Evolutionary conservation across 805 yeast species (phyloP), one percentile per base, ranked within the genome.

Genomic region (Teunomyces pallodes): DNA sequence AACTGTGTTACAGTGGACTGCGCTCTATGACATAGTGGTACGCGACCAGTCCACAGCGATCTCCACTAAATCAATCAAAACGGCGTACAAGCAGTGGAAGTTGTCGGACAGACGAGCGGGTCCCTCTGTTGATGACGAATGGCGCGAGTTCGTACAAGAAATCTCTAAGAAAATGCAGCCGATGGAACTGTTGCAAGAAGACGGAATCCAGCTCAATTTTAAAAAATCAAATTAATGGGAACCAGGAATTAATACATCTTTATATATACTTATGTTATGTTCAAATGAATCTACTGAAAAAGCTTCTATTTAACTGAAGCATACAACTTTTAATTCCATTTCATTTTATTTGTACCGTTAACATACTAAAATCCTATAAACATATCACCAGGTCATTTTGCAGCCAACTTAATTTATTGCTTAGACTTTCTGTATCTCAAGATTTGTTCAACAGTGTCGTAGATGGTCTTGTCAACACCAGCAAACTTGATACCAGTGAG

Each of bases 11-110:
- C 59, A 64, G 50, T 55, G 66, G 48, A 59, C 72, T 2, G 62
- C 74, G 0, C 39, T 66, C 29, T 74, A 65, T 53, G 77, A 74
- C 38, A 67, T 57, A 36, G 38, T 75, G n/a, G 42, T 56, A 0
- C 45, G 58, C 8, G 43, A 46, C 9, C 46, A 43, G 10, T 32
- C 30, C 6, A 13, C 33, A 9, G 28, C 47, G 4, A 30, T 52
- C 4, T 17, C 30, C 9, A 45, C 53, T 1, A 30, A 33, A 10
- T 24, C 41, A 5, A 27, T 52, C 24, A 49, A 46, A 32, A 35
- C 32, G 9, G 42, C 47, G 36, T 52, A 52, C 47, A 52, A 47
- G 36, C 45, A 33, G 40, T 36, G 20, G 46, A 46, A 9, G 30
- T 13, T 40, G 30, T 16, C 43, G 9, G 43, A 20, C 35, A 29